phyloP scores from a whole-genome alignment of 331 rosid genomes.

The Pyrus hybrid region DNA sequence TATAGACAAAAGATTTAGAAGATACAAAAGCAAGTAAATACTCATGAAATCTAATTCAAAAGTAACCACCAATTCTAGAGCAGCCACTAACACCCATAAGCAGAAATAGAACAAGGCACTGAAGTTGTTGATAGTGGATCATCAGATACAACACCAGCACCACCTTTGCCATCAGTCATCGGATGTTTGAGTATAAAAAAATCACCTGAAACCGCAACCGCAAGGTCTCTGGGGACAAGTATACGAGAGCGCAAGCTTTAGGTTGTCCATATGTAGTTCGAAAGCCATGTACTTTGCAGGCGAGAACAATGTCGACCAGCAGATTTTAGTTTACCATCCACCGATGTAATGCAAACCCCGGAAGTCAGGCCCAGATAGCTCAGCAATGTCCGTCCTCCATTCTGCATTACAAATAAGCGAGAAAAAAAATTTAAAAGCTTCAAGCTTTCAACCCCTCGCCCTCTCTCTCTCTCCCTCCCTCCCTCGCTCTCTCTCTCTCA shows the following conservation, averaged over 20 bases:
- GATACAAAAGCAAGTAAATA: too few species aligned
- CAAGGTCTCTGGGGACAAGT: conserved; percentile 37
- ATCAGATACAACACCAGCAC: neutral
- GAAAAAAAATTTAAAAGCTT: neutral
- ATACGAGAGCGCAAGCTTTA: conserved; percentile 47
- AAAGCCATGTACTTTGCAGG: conserved; percentile 73
- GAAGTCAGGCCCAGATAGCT: conserved; percentile 25
- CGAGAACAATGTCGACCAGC: conserved; percentile 73
- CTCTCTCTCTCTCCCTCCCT: too few species aligned
- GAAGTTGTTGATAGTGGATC: neutral
- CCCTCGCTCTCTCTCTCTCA: neutral
- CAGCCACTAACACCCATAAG: too few species aligned
- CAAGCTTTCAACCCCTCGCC: neutral
- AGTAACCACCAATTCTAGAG: too few species aligned
- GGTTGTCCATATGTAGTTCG: conserved; percentile 59
- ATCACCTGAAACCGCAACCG: conserved; percentile 33
- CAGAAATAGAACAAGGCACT: neutral
- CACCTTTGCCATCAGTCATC: conserved; percentile 1
- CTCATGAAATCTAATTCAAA: too few species aligned
- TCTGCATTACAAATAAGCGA: conserved; percentile 37
- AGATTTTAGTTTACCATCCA: conserved; percentile 59
- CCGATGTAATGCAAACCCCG: conserved; percentile 31
- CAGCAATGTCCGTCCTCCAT: conserved; percentile 53
- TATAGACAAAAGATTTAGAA: too few species aligned
- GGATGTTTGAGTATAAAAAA: conserved; percentile 44